These are phyloP conservation scores for Gillenia trifoliata DNA, from an alignment of 306 rosid genomes.

Conservation along the genomic window DNA sequence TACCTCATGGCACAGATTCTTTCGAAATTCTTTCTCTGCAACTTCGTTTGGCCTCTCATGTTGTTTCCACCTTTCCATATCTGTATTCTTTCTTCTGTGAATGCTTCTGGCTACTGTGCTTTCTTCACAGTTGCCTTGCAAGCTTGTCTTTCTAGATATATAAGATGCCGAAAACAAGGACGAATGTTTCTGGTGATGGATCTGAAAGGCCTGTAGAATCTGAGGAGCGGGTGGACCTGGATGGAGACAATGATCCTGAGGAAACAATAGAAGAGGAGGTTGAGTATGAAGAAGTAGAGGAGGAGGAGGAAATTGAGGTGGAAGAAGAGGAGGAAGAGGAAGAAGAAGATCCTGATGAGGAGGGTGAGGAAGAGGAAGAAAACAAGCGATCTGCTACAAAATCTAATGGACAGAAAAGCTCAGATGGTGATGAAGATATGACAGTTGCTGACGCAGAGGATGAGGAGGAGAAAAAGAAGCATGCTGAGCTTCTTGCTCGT, in stretches of 20 bases:
- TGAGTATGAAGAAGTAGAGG: conserved; percentile 74
- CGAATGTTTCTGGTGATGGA: conserved; percentile 32
- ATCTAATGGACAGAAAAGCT: background rate
- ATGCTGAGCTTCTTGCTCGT: conserved; percentile 66
- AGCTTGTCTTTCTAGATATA: conserved; percentile 62
- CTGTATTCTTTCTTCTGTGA: conserved; percentile 61
- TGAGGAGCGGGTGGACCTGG: conserved; percentile 66
- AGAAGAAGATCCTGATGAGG: conserved; percentile 42
- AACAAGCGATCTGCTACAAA: conserved; percentile 12
- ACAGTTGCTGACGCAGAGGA: conserved; percentile 17
- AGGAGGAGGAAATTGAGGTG: conserved; percentile 50
- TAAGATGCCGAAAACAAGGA: conserved; percentile 57
- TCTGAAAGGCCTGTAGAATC: conserved; percentile 45
- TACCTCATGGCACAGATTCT: conserved; percentile 57
- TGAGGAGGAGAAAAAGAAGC: conserved; percentile 44
- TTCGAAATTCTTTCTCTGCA: conserved; percentile 60
- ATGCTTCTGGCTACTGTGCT: conserved; percentile 72
- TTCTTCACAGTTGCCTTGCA: conserved; percentile 68
- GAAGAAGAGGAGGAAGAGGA: conserved; percentile 42
- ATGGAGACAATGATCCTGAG: conserved; percentile 60
- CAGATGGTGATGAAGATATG: conserved; percentile 29
- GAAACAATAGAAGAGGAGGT: conserved; percentile 60
- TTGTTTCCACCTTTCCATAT: conserved; percentile 69
- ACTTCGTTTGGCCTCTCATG: conserved; percentile 67
- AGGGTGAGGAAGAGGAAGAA: conserved; percentile 26